Conservation (phyloP, 1,139 yeast genomes). For the Yamadazyma spencermartinsiae region DNA sequence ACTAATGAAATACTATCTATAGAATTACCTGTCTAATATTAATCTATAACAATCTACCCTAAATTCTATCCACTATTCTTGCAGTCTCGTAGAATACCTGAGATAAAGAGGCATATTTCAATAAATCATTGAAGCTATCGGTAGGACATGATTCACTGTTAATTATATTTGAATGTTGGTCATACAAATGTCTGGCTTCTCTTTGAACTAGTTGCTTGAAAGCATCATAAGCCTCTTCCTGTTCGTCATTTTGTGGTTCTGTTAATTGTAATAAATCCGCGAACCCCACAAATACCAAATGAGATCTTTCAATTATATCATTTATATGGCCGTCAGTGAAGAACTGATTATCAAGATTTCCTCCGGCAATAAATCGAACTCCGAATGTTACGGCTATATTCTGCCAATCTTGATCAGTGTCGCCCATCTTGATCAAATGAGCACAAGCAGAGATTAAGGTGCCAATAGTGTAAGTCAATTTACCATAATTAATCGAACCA, state of each 20-base stretch:
- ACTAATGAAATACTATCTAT: conserved; percentile 14
- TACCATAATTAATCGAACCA: conserved; percentile 29
- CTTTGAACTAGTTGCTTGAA: conserved; percentile 21
- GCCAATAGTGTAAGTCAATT: conserved; percentile 40
- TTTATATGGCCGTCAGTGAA: conserved; percentile 21
- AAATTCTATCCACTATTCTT: conserved; percentile 19
- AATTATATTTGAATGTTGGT: conserved; percentile 11
- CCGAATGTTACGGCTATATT: conserved; percentile 21
- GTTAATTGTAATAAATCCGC: conserved; percentile 22
- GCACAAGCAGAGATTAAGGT: conserved; percentile 33
- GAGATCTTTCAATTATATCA: conserved; percentile 20
- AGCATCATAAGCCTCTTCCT: conserved; percentile 19
- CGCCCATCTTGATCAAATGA: conserved; percentile 20
- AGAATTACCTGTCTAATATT: conserved; percentile 2
- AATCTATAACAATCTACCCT: conserved; percentile 2
- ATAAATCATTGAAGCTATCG: conserved; percentile 14
- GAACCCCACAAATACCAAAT: conserved; percentile 22
- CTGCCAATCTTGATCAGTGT: conserved; percentile 17
- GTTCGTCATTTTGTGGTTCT: conserved; percentile 16
- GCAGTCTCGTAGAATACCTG: conserved; percentile 22
- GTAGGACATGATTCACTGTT: conserved; percentile 11
- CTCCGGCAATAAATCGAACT: conserved; percentile 15
- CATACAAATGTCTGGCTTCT: conserved; percentile 25
- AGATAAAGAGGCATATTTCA: conserved; percentile 22
- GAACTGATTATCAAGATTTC: conserved; percentile 16